Evolutionary conservation across 495 filamentous ascomycete species (phyloP).

Genomic region (Pyrenopolyporus hunteri): DNA sequence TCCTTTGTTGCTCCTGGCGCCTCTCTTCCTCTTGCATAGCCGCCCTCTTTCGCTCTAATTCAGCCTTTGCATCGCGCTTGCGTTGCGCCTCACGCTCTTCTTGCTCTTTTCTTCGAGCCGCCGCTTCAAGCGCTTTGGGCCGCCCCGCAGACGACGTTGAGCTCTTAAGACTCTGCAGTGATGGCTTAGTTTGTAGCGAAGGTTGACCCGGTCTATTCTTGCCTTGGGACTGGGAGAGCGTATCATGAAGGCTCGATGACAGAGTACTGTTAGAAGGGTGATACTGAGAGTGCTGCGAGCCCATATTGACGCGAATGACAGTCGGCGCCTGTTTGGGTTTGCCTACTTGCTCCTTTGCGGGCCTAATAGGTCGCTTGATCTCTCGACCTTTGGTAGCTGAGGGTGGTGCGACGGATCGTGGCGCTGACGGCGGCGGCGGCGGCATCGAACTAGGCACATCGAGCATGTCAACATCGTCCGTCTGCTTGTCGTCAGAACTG

Average conservation of each 20-base stretch:
- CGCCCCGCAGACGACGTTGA: conserved; percentile 66
- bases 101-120: conserved; percentile 78
- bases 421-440: conserved; percentile 64
- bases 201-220: conserved; percentile 71
- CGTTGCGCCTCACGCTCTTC: conserved; percentile 78
- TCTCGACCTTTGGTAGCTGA: conserved; percentile 57
- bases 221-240: conserved; percentile 55
- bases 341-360: conserved; percentile 67
- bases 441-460: conserved; percentile 59
- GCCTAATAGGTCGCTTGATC: conserved; percentile 70
- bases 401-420: conserved; percentile 55
- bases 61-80: conserved; percentile 78
- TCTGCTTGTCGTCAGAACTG: conserved; percentile 47
- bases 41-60: conserved; percentile 76
- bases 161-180: conserved; percentile 71
- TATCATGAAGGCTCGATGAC: conserved; percentile 65
- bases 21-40: conserved; percentile 64
- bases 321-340: conserved; percentile 79
- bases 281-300: conserved; percentile 64
- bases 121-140: conserved; percentile 66
- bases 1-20: conserved; percentile 57
- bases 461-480: conserved; percentile 54
- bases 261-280: conserved; percentile 65
- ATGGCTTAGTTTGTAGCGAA: conserved; percentile 68
- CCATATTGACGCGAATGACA: conserved; percentile 78